Conservation (phyloP, 179 eudicot species). For the Beta corolliflora region DNA sequence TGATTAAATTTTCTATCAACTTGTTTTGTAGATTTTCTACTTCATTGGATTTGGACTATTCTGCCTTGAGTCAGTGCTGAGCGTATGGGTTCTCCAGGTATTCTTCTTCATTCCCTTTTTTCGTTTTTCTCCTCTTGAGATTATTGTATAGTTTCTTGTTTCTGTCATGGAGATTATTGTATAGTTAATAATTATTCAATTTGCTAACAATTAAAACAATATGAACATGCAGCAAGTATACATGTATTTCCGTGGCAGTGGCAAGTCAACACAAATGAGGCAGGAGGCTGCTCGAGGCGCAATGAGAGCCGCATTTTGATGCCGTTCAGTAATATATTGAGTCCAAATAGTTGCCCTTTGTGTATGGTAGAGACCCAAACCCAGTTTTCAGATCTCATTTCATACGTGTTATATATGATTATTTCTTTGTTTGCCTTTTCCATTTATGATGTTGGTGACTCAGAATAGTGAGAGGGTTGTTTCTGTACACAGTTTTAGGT, state of each 20-base stretch:
- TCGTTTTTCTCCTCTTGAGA: neutral
- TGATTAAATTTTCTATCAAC: neutral
- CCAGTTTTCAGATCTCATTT: slow-evolving; percentile 23
- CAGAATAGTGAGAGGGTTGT: slow-evolving; percentile 22
- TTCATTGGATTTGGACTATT: slow-evolving; percentile 91
- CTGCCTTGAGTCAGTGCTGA: slow-evolving; percentile 72
- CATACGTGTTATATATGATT: slow-evolving; percentile 25
- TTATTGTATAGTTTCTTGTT: no score
- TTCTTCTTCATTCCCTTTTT: neutral
- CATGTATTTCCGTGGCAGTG: slow-evolving; percentile 70
- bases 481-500: slow-evolving; percentile 20
- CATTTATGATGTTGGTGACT: slow-evolving; percentile 4
- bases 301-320: slow-evolving; percentile 65
- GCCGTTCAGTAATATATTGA: neutral
- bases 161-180: no score
- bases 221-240: slow-evolving; percentile 60
- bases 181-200: neutral
- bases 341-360: slow-evolving; percentile 22
- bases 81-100: slow-evolving; percentile 92
- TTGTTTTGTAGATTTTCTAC: slow-evolving; percentile 65
- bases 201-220: slow-evolving; percentile 1
- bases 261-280: slow-evolving; percentile 65
- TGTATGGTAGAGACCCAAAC: slow-evolving; percentile 26
- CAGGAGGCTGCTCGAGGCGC: slow-evolving; percentile 73
- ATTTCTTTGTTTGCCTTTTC: slow-evolving; percentile 18